Percentiles rank a stretch among this genome's conserved stretches.
Evolutionary conservation across 768 basidiomycete genomes (phyloP).

Genomic region (Candolleomyces aberdarensis): DNA sequence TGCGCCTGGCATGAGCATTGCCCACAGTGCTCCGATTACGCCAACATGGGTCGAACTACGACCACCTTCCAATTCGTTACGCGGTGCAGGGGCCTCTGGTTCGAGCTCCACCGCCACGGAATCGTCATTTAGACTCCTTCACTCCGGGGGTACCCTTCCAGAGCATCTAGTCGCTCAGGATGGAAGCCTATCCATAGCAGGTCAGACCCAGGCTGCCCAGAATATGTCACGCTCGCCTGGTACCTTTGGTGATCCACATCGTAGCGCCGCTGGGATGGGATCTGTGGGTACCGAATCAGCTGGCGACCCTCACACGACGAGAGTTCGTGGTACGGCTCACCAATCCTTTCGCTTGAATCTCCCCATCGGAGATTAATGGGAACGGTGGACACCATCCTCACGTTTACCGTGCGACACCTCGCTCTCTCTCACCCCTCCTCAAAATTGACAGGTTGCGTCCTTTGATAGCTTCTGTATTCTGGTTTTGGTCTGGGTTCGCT

Average conservation of each 20-base stretch:
- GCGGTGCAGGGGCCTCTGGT: neutral
- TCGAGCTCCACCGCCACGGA: constrained; percentile 2
- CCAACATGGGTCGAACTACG: neutral
- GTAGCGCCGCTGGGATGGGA: neutral
- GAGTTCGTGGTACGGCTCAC: no score
- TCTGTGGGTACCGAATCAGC: neutral
- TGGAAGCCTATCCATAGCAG: neutral
- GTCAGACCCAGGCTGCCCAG: neutral
- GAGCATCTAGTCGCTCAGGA: neutral
- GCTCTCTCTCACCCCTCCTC: no score
- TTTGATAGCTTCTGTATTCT: no score
- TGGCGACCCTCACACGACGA: no score
- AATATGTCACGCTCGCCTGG: neutral
- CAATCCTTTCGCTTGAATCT: no score
- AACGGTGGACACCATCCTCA: no score
- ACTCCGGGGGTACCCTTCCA: neutral
- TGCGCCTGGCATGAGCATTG: neutral
- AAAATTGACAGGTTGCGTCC: no score
- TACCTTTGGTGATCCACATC: neutral
- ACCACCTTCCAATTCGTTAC: neutral
- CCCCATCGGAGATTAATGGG: no score
- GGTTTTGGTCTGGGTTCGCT: no score
- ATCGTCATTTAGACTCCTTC: neutral
- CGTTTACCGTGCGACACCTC: no score
- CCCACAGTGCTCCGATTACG: neutral